A percentile compares a stretch with the other conserved stretches of the same genome.
phyloP scores from a whole-genome alignment of 2,329 filamentous ascomycete genomes.

The Fusarium scirpi region DNA sequence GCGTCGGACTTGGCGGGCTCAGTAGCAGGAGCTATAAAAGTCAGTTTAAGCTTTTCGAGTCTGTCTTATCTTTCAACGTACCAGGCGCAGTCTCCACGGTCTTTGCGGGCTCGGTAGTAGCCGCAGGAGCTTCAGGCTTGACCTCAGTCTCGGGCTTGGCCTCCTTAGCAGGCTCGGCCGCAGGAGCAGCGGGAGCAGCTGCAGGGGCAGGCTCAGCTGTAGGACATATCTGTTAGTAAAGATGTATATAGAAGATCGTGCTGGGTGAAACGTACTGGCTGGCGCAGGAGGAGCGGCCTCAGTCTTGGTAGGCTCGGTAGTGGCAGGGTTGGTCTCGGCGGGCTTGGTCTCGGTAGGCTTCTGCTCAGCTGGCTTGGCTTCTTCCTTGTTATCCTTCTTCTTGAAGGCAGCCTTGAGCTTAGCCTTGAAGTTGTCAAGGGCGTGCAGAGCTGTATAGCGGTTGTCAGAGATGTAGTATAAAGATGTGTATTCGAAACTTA shows the following conservation, averaged over 20 bases:
- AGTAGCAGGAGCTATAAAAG: constrained; percentile 41
- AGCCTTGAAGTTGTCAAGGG: constrained; percentile 66
- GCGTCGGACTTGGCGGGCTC: constrained; percentile 47
- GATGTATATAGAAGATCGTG: not conserved
- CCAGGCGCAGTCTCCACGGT: constrained; percentile 41
- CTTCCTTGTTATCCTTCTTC: constrained; percentile 58
- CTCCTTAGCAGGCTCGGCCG: constrained; percentile 45
- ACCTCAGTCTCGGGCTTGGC: constrained; percentile 47
- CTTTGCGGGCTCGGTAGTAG: constrained; percentile 46
- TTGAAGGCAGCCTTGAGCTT: constrained; percentile 67
- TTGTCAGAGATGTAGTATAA: not conserved
- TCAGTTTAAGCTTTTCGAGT: not conserved
- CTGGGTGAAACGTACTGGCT: constrained; percentile 46
- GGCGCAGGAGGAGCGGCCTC: constrained; percentile 51
- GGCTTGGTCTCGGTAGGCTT: constrained; percentile 40
- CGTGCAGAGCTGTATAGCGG: constrained; percentile 59
- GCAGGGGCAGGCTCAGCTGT: constrained; percentile 38
- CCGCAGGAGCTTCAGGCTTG: constrained; percentile 43
- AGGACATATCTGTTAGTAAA: constrained; percentile 27
- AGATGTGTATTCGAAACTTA: constrained; percentile 51
- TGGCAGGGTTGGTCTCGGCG: constrained; percentile 38
- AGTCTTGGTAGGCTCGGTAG: constrained; percentile 53
- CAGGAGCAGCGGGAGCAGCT: constrained; percentile 34
- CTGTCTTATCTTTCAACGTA: constrained; percentile 12
- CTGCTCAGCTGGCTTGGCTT: constrained; percentile 38